Conservation (phyloP, 2,329 filamentous ascomycete species). For the Sarocladium oryzae region DNA sequence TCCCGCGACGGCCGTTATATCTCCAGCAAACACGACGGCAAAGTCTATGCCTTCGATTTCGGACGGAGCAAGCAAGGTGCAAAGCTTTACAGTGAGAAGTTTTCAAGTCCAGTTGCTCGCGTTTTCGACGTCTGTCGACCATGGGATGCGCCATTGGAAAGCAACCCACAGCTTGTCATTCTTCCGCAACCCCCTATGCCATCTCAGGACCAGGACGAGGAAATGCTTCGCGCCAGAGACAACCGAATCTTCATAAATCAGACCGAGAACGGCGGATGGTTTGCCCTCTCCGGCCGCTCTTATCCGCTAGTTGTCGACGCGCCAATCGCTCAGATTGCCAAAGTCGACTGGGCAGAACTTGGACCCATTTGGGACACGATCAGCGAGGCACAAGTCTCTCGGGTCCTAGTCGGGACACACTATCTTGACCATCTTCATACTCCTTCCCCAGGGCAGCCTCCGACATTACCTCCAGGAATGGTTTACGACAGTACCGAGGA, state of each 20-base stretch:
- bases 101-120: conserved; percentile 72
- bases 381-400: conserved; percentile 42
- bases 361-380: conserved; percentile 32
- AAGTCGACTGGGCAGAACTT: conserved; percentile 41
- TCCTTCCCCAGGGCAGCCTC: conserved; percentile 26
- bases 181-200: conserved; percentile 78
- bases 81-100: conserved; percentile 44
- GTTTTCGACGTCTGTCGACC: conserved; percentile 85
- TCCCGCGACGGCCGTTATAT: conserved; percentile 87
- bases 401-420: conserved; percentile 67
- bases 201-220: conserved; percentile 34
- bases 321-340: conserved; percentile 38
- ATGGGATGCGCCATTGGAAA: conserved; percentile 52
- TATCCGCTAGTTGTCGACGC: conserved; percentile 81
- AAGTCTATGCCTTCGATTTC: conserved; percentile 76
- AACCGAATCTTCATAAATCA: conserved; percentile 78
- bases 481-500: conserved; percentile 10
- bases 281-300: conserved; percentile 77
- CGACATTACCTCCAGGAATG: conserved; percentile 25
- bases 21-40: conserved; percentile 78
- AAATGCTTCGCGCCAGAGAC: conserved; percentile 44
- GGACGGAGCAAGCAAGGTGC: conserved; percentile 1
- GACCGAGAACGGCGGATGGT: conserved; percentile 85
- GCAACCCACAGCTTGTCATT: conserved; percentile 70
- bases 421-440: conserved; percentile 41